These are phyloP conservation scores for Hypoxylon intermedium DNA, from an alignment of 495 filamentous ascomycete genomes.

Conservation along the genomic window DNA sequence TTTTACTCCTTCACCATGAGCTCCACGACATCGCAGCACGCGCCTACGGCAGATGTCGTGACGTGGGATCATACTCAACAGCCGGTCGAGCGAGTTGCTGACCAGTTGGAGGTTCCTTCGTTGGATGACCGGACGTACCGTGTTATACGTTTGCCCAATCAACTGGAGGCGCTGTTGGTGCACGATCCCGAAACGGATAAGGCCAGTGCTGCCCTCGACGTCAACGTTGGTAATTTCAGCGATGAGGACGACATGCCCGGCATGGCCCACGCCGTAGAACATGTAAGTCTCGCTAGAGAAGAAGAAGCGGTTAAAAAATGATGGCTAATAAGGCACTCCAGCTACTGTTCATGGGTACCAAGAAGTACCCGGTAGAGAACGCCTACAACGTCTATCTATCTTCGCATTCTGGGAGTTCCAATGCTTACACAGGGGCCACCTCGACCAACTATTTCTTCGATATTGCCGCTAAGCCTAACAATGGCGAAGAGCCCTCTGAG, in stretches of 20 bases:
- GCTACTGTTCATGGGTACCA: constrained; percentile 97
- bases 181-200: constrained; percentile 97
- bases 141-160: constrained; percentile 82
- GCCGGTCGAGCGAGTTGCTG: constrained; percentile 73
- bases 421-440: constrained; percentile 91
- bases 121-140: constrained; percentile 89
- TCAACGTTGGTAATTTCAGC: constrained; percentile 95
- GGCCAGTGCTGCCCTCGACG: constrained; percentile 91
- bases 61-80: constrained; percentile 41
- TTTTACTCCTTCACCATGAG: constrained; percentile 28
- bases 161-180: constrained; percentile 92
- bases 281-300: constrained; percentile 47
- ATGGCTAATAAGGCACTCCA: constrained; percentile 53
- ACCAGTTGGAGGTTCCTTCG: constrained; percentile 82
- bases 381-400: constrained; percentile 94
- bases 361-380: constrained; percentile 98
- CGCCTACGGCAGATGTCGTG: constrained; percentile 20
- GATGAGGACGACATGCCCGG: constrained; percentile 92
- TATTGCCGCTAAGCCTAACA: constrained; percentile 74
- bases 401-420: constrained; percentile 86
- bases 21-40: constrained; percentile 27
- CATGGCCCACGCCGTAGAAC: constrained; percentile 87
- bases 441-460: constrained; percentile 99
- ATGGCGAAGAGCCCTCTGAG: constrained; percentile 59
- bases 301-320: background rate